A percentile compares a stretch with the other conserved stretches of the same genome.
These are phyloP conservation scores for Globisporangium takayamanum DNA, from an alignment of 352 stramenopile genomes.

Conservation along the genomic window DNA sequence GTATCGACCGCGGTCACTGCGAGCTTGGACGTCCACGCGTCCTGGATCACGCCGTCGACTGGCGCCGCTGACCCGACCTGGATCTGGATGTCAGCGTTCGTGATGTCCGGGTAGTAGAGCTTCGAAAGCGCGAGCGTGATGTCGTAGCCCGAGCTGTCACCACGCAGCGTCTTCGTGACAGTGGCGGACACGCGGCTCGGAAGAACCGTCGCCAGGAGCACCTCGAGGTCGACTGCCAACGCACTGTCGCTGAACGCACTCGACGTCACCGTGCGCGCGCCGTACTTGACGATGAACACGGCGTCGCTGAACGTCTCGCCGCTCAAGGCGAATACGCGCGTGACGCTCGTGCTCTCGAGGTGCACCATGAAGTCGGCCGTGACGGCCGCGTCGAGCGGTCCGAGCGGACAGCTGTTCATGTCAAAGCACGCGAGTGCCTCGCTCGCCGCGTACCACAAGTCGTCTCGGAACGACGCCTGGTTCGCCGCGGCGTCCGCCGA, in stretches of 20 bases:
- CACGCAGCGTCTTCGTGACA: not conserved
- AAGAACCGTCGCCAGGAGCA: slow-evolving; percentile 10
- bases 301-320: slow-evolving; percentile 7
- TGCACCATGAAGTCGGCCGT: slow-evolving; percentile 15
- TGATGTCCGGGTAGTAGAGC: slow-evolving; percentile 8
- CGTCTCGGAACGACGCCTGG: slow-evolving; percentile 4
- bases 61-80: not conserved
- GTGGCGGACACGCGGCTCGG: not conserved
- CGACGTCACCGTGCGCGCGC: slow-evolving; percentile 10
- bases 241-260: slow-evolving; percentile 7
- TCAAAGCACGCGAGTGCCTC: slow-evolving; percentile 20
- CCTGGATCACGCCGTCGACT: not conserved
- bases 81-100: not conserved
- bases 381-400: slow-evolving; percentile 2
- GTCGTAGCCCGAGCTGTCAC: slow-evolving; percentile 2
- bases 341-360: slow-evolving; percentile 1
- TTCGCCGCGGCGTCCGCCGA: not conserved
- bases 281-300: slow-evolving; percentile 15
- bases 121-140: slow-evolving; percentile 5
- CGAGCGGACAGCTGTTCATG: slow-evolving; percentile 13
- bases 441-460: slow-evolving; percentile 17
- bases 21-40: slow-evolving; percentile 2
- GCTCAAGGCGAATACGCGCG: slow-evolving; percentile 7
- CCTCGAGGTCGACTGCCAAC: slow-evolving; percentile 5
- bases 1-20: not conserved